phyloP scores from a whole-genome alignment of 805 yeast species.

The Saturnispora ahearnii region DNA sequence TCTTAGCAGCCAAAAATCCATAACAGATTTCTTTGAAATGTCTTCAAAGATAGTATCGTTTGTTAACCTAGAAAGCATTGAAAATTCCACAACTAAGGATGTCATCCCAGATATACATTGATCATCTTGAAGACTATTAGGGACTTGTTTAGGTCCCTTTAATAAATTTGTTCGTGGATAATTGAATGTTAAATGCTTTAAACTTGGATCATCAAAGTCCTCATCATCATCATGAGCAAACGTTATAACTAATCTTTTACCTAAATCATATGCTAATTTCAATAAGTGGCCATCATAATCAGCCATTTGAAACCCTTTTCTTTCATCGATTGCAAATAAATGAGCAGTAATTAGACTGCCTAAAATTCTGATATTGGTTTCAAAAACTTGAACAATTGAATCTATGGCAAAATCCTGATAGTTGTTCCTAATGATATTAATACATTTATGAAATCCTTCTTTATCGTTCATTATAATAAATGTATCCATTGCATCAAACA shows the following conservation, averaged over 20 bases:
- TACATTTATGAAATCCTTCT: conserved; percentile 40
- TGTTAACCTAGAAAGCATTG: conserved; percentile 64
- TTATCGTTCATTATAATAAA: conserved; percentile 63
- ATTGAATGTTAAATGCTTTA: conserved; percentile 38
- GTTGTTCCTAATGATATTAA: conserved; percentile 30
- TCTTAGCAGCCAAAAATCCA: conserved; percentile 61
- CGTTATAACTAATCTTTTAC: conserved; percentile 59
- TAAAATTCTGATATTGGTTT: conserved; percentile 67
- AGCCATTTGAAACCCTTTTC: conserved; percentile 32
- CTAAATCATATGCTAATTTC: conserved; percentile 64
- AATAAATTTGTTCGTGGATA: conserved; percentile 68
- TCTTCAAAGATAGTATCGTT: conserved; percentile 64
- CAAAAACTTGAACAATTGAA: conserved; percentile 80
- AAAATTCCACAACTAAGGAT: conserved; percentile 72
- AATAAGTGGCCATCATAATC: conserved; percentile 68
- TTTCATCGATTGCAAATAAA: conserved; percentile 48
- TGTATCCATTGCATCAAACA: conserved; percentile 74
- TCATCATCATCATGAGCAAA: conserved; percentile 35
- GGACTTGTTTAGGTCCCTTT: conserved; percentile 39
- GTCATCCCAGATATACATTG: conserved; percentile 88
- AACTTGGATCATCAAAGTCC: background rate
- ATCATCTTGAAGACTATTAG: conserved; percentile 40
- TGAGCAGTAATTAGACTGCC: conserved; percentile 82
- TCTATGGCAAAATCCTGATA: conserved; percentile 47
- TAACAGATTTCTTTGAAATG: conserved; percentile 52